These are phyloP conservation scores for Xylaria polymorpha DNA, from an alignment of 2,329 filamentous ascomycete genomes.

Conservation along the genomic window DNA sequence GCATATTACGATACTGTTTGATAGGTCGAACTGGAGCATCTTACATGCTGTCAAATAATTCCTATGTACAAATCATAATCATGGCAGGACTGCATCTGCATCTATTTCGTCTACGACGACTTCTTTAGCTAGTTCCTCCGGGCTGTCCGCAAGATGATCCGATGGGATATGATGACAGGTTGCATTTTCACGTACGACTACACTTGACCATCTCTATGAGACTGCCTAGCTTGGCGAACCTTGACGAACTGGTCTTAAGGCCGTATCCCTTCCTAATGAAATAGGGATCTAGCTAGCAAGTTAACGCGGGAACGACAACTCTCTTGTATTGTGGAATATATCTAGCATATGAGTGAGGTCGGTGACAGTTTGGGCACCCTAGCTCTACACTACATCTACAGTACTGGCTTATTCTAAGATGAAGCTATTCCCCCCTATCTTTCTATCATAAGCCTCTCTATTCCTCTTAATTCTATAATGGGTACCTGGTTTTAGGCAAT, in stretches of 20 bases:
- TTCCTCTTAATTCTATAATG: neutral
- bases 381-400: too few species aligned
- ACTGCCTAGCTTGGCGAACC: too few species aligned
- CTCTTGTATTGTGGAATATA: neutral
- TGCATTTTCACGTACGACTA: neutral
- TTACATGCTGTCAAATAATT: constrained; percentile 7
- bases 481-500: too few species aligned
- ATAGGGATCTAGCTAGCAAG: neutral
- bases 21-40: neutral
- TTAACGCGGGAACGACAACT: neutral
- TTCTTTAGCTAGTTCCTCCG: neutral
- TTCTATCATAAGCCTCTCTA: neutral
- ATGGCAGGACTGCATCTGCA: neutral
- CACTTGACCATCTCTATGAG: neutral
- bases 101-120: neutral
- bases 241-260: neutral
- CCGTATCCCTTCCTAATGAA: neutral
- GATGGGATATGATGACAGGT: neutral
- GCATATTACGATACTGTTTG: constrained; percentile 23
- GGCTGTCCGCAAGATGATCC: neutral
- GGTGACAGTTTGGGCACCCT: neutral
- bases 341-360: neutral
- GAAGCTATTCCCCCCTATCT: neutral
- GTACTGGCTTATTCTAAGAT: neutral
- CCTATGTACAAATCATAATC: neutral